A percentile compares a stretch with the other conserved stretches of the same genome.
Conservation (phyloP, 2,329 filamentous ascomycete species). For the Colletotrichum agaves region DNA sequence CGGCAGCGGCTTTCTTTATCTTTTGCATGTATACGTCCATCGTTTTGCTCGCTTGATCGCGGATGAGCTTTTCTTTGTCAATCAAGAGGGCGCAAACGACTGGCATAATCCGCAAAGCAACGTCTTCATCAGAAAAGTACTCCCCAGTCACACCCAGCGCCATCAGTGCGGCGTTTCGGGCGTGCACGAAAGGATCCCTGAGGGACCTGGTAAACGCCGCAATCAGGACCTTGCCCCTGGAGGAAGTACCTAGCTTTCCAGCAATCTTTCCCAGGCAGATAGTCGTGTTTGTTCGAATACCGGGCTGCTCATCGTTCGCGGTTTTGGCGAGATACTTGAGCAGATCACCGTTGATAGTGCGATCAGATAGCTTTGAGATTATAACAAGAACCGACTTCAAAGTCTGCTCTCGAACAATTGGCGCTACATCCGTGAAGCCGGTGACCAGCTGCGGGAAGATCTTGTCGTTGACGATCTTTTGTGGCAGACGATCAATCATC, state of each 20-base stretch:
- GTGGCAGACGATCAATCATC: conserved; percentile 91
- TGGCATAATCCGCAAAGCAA: conserved; percentile 84
- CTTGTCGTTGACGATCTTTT: conserved; percentile 93
- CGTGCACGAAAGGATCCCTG: conserved; percentile 94
- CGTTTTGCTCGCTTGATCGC: conserved; percentile 91
- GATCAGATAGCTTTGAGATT: conserved; percentile 89
- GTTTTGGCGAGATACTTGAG: conserved; percentile 93
- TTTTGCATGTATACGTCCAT: conserved; percentile 86
- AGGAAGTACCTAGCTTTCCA: conserved; percentile 81
- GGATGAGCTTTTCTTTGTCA: conserved; percentile 94
- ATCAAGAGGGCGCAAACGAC: conserved; percentile 85
- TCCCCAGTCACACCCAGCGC: conserved; percentile 88
- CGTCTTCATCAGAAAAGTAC: conserved; percentile 89
- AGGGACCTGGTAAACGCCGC: conserved; percentile 92
- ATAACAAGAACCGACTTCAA: conserved; percentile 92
- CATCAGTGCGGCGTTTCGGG: conserved; percentile 87
- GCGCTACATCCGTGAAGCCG: conserved; percentile 91
- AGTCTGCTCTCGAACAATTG: conserved; percentile 93
- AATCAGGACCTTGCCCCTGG: conserved; percentile 88
- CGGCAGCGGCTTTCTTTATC: conserved; percentile 80
- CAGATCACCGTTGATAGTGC: conserved; percentile 92
- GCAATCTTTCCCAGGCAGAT: conserved; percentile 98
- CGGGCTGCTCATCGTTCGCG: conserved; percentile 96
- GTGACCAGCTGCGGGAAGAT: conserved; percentile 97
- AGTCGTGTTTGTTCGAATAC: conserved; percentile 97